A percentile compares a stretch with the other conserved stretches of the same genome.
Evolutionary conservation across 306 rosid species (phyloP).

Genomic region (Ammopiptanthus mongolicus): DNA sequence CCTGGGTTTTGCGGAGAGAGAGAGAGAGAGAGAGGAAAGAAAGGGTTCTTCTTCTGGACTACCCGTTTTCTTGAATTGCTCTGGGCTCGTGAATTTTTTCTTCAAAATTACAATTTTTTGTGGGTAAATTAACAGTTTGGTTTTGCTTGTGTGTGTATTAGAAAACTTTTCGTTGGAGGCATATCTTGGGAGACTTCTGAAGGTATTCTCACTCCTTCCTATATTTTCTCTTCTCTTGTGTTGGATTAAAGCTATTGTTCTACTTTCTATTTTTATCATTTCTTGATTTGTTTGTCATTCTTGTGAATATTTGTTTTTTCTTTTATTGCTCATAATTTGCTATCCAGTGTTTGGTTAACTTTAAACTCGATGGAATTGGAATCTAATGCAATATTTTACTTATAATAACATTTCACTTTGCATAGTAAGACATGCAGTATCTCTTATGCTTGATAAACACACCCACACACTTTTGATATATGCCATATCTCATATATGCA

Average conservation of each 20-base stretch:
- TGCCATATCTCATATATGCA: constrained; percentile 3
- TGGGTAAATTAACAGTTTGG: neutral
- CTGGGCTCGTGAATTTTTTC: neutral
- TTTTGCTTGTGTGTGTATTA: constrained; percentile 29
- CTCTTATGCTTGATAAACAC: neutral
- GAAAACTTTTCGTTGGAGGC: constrained; percentile 70
- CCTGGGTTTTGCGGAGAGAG: neutral
- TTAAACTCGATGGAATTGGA: neutral
- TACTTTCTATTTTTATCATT: neutral
- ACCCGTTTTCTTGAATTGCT: neutral
- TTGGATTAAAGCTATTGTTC: neutral
- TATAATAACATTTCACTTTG: neutral
- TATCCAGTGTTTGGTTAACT: neutral
- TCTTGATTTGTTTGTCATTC: neutral
- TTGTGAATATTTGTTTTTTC: neutral
- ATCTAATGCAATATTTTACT: neutral
- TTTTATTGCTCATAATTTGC: neutral
- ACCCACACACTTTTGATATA: neutral
- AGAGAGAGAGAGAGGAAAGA: neutral
- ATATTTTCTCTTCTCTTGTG: neutral
- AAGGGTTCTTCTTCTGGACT: neutral
- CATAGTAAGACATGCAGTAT: neutral
- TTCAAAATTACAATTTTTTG: neutral
- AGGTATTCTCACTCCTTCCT: constrained; percentile 28
- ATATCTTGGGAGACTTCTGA: constrained; percentile 66